Conservation (phyloP, 768 basidiomycete genomes). For the Phaeotremella fagi region DNA sequence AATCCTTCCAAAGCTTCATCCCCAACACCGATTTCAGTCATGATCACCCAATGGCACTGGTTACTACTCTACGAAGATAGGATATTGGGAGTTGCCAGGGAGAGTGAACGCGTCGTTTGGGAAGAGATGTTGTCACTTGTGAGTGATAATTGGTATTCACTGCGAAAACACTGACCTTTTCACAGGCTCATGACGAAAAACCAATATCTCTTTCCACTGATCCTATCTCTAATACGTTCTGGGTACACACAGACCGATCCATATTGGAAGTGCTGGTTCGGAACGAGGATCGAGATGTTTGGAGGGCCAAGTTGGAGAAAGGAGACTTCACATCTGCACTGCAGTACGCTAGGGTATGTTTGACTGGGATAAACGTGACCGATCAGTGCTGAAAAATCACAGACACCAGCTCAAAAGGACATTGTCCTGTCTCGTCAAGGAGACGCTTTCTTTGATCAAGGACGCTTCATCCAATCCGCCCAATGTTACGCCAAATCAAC, state of each 20-base stretch:
- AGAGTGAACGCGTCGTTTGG: slow-evolving; percentile 75
- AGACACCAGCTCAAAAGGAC: slow-evolving; percentile 87
- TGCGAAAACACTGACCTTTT: background rate
- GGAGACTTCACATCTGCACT: slow-evolving; percentile 73
- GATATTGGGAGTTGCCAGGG: slow-evolving; percentile 67
- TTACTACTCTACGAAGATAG: slow-evolving; percentile 75
- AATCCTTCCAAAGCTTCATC: slow-evolving; percentile 17
- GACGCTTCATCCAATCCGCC: slow-evolving; percentile 83
- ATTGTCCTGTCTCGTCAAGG: slow-evolving; percentile 78
- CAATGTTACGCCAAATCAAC: slow-evolving; percentile 81
- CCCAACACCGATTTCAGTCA: slow-evolving; percentile 67
- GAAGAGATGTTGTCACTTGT: slow-evolving; percentile 80
- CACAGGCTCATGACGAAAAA: slow-evolving; percentile 67
- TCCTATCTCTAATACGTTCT: slow-evolving; percentile 81
- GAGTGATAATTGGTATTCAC: slow-evolving; percentile 33
- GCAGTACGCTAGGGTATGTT: slow-evolving; percentile 69
- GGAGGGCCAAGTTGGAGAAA: slow-evolving; percentile 81
- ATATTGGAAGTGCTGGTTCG: slow-evolving; percentile 78
- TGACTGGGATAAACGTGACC: background rate
- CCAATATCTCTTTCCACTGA: slow-evolving; percentile 75
- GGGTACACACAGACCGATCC: slow-evolving; percentile 85
- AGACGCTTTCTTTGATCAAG: slow-evolving; percentile 68
- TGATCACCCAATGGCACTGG: slow-evolving; percentile 88
- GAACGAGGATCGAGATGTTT: slow-evolving; percentile 90
- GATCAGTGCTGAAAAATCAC: background rate